Evolutionary conservation across 2,329 filamentous ascomycete species (phyloP).

Genomic region (Chrysoporthe deuterocubensis): DNA sequence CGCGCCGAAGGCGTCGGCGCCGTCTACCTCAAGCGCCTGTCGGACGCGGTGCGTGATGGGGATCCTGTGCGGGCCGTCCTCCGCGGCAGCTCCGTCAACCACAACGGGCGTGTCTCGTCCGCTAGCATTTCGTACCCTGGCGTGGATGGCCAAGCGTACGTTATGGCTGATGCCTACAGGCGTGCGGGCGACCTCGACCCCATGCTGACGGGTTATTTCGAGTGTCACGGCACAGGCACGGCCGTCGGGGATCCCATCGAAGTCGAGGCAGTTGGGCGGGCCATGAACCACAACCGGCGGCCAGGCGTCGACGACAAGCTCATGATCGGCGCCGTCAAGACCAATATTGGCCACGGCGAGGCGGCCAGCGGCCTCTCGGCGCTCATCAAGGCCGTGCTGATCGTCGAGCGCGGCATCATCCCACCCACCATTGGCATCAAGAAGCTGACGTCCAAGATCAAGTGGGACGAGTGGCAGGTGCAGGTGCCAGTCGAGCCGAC

Average conservation of each 20-base stretch:
- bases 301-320: slow-evolving; percentile 36
- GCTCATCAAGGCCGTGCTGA: slow-evolving; percentile 30
- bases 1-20: slow-evolving; percentile 51
- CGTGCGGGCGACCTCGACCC: slow-evolving; percentile 41
- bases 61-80: slow-evolving; percentile 50
- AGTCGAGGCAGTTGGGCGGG: background rate
- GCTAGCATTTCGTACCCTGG: slow-evolving; percentile 38
- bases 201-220: slow-evolving; percentile 38
- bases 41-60: slow-evolving; percentile 49
- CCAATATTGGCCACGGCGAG: slow-evolving; percentile 32
- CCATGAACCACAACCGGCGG: slow-evolving; percentile 40
- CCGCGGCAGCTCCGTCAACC: slow-evolving; percentile 36
- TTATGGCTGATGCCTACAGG: slow-evolving; percentile 51
- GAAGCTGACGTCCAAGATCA: slow-evolving; percentile 19
- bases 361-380: slow-evolving; percentile 30
- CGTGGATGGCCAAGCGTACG: slow-evolving; percentile 34
- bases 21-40: slow-evolving; percentile 52
- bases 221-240: slow-evolving; percentile 29
- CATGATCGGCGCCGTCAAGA: slow-evolving; percentile 37
- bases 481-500: slow-evolving; percentile 37
- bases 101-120: slow-evolving; percentile 35
- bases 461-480: background rate
- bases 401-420: slow-evolving; percentile 28
- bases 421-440: slow-evolving; percentile 25
- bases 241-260: slow-evolving; percentile 15